A percentile compares a stretch with the other conserved stretches of the same genome.
Evolutionary conservation across 371 early-diverging fungal genomes (phyloP).

Genomic region (Rhizomucor pusillus): DNA sequence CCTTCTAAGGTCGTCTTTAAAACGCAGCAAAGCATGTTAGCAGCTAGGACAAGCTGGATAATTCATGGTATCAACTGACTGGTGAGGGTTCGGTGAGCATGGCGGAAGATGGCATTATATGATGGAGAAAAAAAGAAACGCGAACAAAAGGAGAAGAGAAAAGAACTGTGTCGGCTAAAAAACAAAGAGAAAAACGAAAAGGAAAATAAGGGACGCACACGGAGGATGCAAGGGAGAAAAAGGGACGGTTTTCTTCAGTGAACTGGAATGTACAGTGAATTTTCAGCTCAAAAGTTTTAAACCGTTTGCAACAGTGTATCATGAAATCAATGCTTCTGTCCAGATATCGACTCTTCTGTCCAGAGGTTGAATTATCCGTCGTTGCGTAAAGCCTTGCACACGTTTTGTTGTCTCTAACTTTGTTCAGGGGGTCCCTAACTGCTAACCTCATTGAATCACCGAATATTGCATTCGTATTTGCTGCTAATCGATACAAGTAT

Average conservation of each 20-base stretch:
- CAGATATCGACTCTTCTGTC: too few species aligned
- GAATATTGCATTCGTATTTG: too few species aligned
- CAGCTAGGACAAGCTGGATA: neutral
- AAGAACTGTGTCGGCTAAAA: constrained; percentile 4
- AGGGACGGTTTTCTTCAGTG: neutral
- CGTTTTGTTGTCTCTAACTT: too few species aligned
- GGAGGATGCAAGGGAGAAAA: constrained; percentile 6
- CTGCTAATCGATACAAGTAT: too few species aligned
- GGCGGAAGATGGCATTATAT: constrained; percentile 14
- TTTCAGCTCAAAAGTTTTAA: too few species aligned
- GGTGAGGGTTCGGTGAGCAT: constrained; percentile 17
- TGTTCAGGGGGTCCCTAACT: too few species aligned
- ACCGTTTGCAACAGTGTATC: too few species aligned
- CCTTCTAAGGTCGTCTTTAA: constrained; percentile 57
- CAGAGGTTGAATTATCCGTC: too few species aligned
- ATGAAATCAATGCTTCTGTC: too few species aligned
- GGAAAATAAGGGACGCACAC: constrained; percentile 2
- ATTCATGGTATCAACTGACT: constrained; percentile 5
- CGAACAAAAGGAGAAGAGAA: constrained; percentile 10
- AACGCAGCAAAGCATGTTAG: constrained; percentile 4
- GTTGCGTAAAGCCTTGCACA: too few species aligned
- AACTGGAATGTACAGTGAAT: constrained; percentile 6
- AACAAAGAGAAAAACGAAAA: constrained; percentile 4
- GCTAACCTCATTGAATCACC: too few species aligned
- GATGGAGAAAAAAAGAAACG: constrained; percentile 4